phyloP scores from a whole-genome alignment of 306 rosid genomes.

The Cucumis hystrix region DNA sequence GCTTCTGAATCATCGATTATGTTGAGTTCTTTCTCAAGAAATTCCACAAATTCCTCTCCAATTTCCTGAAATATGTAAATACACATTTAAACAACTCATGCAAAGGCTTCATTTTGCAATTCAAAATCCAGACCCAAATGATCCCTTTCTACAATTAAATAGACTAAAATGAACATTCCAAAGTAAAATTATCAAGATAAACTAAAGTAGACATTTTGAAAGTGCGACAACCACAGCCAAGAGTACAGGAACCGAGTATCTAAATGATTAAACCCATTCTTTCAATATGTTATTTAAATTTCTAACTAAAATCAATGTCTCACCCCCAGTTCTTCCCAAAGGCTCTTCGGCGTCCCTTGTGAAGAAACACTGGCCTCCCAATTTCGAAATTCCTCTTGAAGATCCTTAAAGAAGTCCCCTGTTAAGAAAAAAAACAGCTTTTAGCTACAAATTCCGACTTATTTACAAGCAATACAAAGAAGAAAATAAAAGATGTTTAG shows the following conservation, averaged over 20 bases:
- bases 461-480: background rate
- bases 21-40: constrained; percentile 92
- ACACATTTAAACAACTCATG: background rate
- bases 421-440: constrained; percentile 16
- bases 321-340: constrained; percentile 95
- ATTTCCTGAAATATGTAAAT: constrained; percentile 55
- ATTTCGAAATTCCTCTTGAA: constrained; percentile 75
- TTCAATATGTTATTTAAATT: background rate
- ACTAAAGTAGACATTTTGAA: no score
- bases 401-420: constrained; percentile 81
- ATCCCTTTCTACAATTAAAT: no score
- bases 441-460: constrained; percentile 10
- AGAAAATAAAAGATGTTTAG: background rate
- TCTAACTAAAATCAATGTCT: constrained; percentile 1
- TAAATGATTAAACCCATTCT: background rate
- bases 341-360: constrained; percentile 84
- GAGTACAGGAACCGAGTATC: no score
- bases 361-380: constrained; percentile 81
- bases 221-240: no score
- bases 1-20: constrained; percentile 36
- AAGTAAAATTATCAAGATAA: no score
- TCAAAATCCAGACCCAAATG: background rate
- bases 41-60: constrained; percentile 94
- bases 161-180: no score
- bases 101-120: background rate